Percentiles rank a stretch among this genome's conserved stretches.
These are phyloP conservation scores for Blastobotrys malaysiensis DNA, from an alignment of 1,139 yeast species.

Conservation along the genomic window DNA sequence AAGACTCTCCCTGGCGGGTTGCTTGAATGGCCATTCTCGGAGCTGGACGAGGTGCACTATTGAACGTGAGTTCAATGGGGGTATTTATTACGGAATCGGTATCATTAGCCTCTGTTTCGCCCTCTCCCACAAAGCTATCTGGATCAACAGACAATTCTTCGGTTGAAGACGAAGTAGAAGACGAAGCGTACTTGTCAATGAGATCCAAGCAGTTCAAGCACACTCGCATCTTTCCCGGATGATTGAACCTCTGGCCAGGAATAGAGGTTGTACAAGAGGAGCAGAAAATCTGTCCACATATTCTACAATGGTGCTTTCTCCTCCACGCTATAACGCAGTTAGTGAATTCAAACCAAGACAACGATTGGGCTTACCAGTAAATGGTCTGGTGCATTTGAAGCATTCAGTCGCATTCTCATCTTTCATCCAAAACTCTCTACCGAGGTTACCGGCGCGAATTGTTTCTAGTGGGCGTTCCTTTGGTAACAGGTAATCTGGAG, in stretches of 20 bases:
- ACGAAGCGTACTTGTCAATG: slow-evolving; percentile 44
- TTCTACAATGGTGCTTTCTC: slow-evolving; percentile 89
- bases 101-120: slow-evolving; percentile 15
- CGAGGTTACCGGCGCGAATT: slow-evolving; percentile 28
- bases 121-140: neutral
- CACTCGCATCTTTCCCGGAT: slow-evolving; percentile 67
- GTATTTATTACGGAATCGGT: slow-evolving; percentile 8
- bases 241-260: slow-evolving; percentile 66
- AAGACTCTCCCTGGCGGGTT: slow-evolving; percentile 69
- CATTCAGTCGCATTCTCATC: slow-evolving; percentile 83
- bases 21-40: slow-evolving; percentile 83
- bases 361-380: slow-evolving; percentile 39
- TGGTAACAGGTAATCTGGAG: neutral
- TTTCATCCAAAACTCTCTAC: slow-evolving; percentile 82
- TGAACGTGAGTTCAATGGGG: slow-evolving; percentile 22
- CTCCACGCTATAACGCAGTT: slow-evolving; percentile 46
- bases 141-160: neutral
- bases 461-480: slow-evolving; percentile 17
- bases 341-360: slow-evolving; percentile 6
- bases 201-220: slow-evolving; percentile 71
- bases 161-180: neutral
- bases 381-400: slow-evolving; percentile 66
- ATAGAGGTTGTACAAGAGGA: slow-evolving; percentile 76
- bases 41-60: slow-evolving; percentile 51
- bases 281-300: slow-evolving; percentile 95